Conservation (phyloP, 2,329 filamentous ascomycete genomes). For the Fusarium sp. region DNA sequence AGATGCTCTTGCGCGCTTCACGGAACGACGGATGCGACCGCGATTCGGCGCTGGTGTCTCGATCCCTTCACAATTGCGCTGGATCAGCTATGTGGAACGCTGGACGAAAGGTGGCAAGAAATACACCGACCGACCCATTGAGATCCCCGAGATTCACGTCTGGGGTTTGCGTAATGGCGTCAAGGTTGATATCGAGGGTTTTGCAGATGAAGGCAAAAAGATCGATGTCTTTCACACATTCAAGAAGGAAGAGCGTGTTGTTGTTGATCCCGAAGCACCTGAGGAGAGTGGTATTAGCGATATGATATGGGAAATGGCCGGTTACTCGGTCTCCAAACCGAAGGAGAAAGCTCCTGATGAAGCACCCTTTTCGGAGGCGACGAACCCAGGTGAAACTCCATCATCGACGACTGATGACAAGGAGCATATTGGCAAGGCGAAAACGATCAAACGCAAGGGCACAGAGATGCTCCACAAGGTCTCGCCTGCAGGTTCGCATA, state of each 20-base stretch:
- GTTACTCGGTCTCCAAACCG: constrained; percentile 45
- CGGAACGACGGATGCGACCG: constrained; percentile 86
- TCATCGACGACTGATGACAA: constrained; percentile 9
- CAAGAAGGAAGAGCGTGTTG: constrained; percentile 72
- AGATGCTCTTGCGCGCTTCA: constrained; percentile 68
- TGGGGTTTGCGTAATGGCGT: constrained; percentile 91
- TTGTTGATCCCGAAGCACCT: constrained; percentile 68
- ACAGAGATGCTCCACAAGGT: constrained; percentile 49
- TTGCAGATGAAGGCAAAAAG: constrained; percentile 85
- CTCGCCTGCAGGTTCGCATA: constrained; percentile 32
- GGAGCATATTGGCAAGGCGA: constrained; percentile 21
- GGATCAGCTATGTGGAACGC: constrained; percentile 86
- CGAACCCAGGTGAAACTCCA: constrained; percentile 36
- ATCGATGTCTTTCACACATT: constrained; percentile 89
- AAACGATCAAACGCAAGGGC: constrained; percentile 42
- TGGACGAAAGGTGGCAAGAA: constrained; percentile 80
- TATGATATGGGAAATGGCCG: constrained; percentile 64
- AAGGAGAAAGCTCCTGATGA: constrained; percentile 50
- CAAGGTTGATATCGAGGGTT: constrained; percentile 86
- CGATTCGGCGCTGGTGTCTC: constrained; percentile 90
- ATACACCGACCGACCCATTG: constrained; percentile 84
- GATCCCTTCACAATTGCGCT: constrained; percentile 91
- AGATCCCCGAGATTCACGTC: constrained; percentile 87
- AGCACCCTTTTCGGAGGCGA: constrained; percentile 45
- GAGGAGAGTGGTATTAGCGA: constrained; percentile 60